These are phyloP conservation scores for Podospora comata DNA, from an alignment of 495 filamentous ascomycete species.

Conservation along the genomic window DNA sequence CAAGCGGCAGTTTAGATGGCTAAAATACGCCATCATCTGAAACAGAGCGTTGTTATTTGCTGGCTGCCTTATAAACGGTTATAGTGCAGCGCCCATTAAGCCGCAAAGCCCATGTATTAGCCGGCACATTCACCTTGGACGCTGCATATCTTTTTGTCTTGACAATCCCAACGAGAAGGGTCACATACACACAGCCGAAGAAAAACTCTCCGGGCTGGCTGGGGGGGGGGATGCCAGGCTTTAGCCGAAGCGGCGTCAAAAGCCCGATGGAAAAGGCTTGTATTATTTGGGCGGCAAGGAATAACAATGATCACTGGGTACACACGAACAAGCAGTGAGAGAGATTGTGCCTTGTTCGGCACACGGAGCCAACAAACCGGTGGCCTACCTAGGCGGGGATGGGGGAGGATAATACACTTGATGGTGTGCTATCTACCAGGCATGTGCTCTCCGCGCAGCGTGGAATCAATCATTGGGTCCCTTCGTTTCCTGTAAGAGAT, in stretches of 20 bases:
- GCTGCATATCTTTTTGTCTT: background rate
- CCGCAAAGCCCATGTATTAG: conserved; percentile 13
- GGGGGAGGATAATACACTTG: background rate
- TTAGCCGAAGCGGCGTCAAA: background rate
- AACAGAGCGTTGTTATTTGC: conserved; percentile 16
- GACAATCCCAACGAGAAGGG: background rate
- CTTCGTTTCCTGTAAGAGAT: background rate
- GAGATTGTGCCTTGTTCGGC: background rate
- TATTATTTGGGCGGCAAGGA: background rate
- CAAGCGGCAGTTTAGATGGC: conserved; percentile 33
- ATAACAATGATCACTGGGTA: background rate
- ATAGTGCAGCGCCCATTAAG: conserved; percentile 13
- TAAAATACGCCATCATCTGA: conserved; percentile 27
- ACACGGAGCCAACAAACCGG: background rate
- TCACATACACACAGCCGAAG: background rate
- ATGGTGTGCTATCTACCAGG: background rate
- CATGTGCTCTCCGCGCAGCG: too few relatives aligned
- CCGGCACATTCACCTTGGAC: conserved; percentile 1
- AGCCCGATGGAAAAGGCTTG: background rate
- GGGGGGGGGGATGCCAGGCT: background rate
- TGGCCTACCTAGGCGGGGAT: background rate
- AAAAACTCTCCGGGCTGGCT: background rate
- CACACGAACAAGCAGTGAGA: background rate
- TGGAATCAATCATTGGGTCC: background rate
- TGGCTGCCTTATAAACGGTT: background rate